phyloP scores from a whole-genome alignment of 352 stramenopile genomes.

The Pythium coloratum region DNA sequence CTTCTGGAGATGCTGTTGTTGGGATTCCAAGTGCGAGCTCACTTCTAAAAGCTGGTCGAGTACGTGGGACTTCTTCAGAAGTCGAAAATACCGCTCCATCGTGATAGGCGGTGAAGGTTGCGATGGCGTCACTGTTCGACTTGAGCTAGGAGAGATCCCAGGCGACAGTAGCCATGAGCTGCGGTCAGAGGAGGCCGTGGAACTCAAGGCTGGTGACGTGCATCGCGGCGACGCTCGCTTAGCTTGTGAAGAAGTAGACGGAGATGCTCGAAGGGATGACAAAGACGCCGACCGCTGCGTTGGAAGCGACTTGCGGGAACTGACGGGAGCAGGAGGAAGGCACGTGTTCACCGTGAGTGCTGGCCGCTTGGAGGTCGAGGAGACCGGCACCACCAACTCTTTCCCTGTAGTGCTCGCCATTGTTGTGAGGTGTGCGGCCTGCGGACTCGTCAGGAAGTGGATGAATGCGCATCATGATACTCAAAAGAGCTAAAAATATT shows the following conservation, averaged over 20 bases:
- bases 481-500: neutral
- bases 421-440: neutral
- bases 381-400: neutral
- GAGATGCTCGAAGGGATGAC: slow-evolving; percentile 12
- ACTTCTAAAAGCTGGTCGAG: slow-evolving; percentile 53
- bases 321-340: neutral
- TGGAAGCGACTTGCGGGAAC: neutral
- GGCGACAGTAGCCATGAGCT: slow-evolving; percentile 1
- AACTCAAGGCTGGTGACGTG: slow-evolving; percentile 6
- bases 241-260: neutral
- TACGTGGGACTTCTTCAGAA: slow-evolving; percentile 70
- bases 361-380: neutral
- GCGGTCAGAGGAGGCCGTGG: slow-evolving; percentile 2
- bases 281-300: neutral
- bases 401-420: neutral
- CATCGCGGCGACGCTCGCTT: slow-evolving; percentile 19
- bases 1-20: slow-evolving; percentile 43
- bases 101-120: slow-evolving; percentile 33
- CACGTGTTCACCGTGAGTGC: slow-evolving; percentile 17
- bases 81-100: slow-evolving; percentile 59
- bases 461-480: neutral
- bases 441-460: neutral
- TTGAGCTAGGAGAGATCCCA: neutral
- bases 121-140: neutral
- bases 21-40: slow-evolving; percentile 38